Base-by-base conservation (phyloP, 2,329 filamentous ascomycete genomes). In the Calonectria montana region DNA sequence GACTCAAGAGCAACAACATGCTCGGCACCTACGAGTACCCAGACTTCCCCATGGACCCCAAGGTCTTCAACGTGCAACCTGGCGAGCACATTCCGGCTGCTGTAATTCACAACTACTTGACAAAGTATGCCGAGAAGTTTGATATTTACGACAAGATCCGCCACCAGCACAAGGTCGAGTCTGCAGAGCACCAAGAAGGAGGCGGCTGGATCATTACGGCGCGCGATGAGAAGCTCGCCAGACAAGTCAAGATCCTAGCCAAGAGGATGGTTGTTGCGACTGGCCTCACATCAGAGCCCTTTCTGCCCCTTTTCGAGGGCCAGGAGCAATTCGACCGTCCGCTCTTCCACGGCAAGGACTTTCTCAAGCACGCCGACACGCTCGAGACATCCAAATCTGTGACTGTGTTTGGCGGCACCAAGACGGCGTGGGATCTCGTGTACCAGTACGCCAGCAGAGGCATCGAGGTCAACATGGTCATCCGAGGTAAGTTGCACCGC, bases 1-100 rank as follows among this genome's bases (percentile, higher is more conserved):
- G 90, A 1, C 86, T 96, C 61, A 93, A 91, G 77, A 91, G 90
- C 65, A 96, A 96, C 82, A 95, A 95, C 78, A 88, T 94, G 80
- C 81, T 92, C 13, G 93, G 93, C 3, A 93, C 90, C 0, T 94
- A 92, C 75, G 92, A 96, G 80, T 95, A 90, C 77, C 90, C 91
- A 0, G 94, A 94, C 76, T 94, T 94, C 71, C 92, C 93, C 21
- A 93, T 96, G 91, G 86, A 88, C 70, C 81, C 84, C 9, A 87
- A 87, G 23, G 86, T 83, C 0, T 92, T 89, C 75, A 85, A 84
- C 1, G 81, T 90, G 29, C 79, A 85, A 53, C 79, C 82, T 0
- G 84, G 84, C 3, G 77, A 88, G 73, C 85, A 88, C 73, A 87
- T 90, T 10, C 84, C 88, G 1, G 88, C 87, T 1, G 72, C 78